phyloP scores from a whole-genome alignment of 179 eudicot genomes.

The Carnegiea gigantea region DNA sequence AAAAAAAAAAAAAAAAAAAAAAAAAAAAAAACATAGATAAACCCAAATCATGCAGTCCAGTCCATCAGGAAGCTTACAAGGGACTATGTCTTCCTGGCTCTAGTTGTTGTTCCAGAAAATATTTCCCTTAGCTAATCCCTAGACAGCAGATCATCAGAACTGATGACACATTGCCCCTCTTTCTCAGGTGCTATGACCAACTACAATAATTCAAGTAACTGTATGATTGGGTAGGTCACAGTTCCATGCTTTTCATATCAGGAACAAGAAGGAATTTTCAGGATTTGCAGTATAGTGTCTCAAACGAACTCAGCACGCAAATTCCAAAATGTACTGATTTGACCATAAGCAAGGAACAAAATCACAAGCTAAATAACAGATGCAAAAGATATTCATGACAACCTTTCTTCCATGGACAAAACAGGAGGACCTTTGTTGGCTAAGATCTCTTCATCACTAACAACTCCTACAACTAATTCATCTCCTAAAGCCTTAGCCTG shows the following conservation, averaged over 20 bases:
- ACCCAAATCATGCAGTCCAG: too few relatives aligned
- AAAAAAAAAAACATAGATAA: too few relatives aligned
- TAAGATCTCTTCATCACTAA: constrained; percentile 88
- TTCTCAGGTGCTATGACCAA: neutral
- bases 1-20: too few relatives aligned
- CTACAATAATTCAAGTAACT: neutral
- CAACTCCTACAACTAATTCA: constrained; percentile 84
- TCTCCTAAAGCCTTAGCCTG: constrained; percentile 94
- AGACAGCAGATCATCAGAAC: too few relatives aligned
- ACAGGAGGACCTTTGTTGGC: constrained; percentile 96
- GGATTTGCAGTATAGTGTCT: too few relatives aligned
- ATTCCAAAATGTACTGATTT: neutral
- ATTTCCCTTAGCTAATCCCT: too few relatives aligned
- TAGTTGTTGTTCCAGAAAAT: neutral
- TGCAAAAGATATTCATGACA: constrained; percentile 5
- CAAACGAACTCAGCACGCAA: neutral
- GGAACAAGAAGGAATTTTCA: neutral
- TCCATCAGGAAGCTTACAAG: too few relatives aligned
- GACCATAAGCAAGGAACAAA: neutral
- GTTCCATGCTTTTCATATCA: neutral
- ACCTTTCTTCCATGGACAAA: constrained; percentile 92
- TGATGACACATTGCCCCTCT: too few relatives aligned
- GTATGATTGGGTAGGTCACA: neutral
- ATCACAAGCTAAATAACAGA: neutral
- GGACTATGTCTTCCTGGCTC: neutral